Conservation (phyloP, 2,329 filamentous ascomycete genomes). For the Fusarium pininemorale region DNA sequence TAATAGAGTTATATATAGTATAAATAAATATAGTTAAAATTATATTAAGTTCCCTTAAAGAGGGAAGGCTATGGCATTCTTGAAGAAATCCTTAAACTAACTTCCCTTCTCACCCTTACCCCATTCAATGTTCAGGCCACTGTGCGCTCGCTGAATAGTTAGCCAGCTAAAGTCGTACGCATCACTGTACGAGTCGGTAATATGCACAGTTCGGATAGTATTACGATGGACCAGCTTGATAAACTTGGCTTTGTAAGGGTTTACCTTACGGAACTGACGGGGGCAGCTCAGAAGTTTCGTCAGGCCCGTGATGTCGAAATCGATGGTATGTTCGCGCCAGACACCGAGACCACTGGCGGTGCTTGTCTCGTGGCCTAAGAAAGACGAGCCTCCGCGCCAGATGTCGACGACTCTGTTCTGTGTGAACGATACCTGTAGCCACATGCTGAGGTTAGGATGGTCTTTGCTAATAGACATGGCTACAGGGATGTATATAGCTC, state of each 20-base stretch:
- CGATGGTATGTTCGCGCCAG: background rate
- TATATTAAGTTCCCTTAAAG: too few relatives aligned
- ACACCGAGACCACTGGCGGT: rapidly evolving
- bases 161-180: background rate
- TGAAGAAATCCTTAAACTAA: background rate
- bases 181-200: background rate
- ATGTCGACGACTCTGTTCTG: background rate
- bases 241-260: background rate
- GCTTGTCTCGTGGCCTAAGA: background rate
- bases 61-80: too few relatives aligned
- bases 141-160: background rate
- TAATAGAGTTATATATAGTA: background rate
- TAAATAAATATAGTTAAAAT: too few relatives aligned
- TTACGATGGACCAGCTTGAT: background rate
- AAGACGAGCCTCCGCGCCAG: background rate
- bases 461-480: background rate
- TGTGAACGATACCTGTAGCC: background rate
- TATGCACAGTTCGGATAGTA: background rate
- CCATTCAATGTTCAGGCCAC: background rate
- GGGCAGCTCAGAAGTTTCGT: background rate
- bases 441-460: background rate
- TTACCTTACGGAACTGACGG: background rate
- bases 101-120: background rate
- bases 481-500: background rate
- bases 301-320: background rate